phyloP scores from a whole-genome alignment of 2,329 filamentous ascomycete species.

The Ilyonectria destructans region DNA sequence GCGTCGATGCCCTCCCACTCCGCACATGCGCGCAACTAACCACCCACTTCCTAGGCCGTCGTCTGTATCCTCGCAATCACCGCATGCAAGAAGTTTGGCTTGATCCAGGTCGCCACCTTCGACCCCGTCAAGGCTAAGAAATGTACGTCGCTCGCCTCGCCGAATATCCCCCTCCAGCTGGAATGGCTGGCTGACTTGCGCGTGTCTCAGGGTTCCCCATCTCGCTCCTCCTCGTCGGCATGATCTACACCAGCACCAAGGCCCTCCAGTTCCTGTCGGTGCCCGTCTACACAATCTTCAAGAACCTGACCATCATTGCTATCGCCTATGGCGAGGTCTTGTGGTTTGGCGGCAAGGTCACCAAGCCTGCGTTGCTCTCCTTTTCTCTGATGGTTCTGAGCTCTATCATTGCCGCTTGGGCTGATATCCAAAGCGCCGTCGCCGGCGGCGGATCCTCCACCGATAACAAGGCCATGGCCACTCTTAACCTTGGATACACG shows the following conservation, averaged over 20 bases:
- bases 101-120: conserved; percentile 89
- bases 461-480: conserved; percentile 84
- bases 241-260: conserved; percentile 99
- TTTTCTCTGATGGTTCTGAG: conserved; percentile 98
- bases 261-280: conserved; percentile 97
- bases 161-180: neutral
- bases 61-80: conserved; percentile 92
- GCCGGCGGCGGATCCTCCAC: conserved; percentile 73
- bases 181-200: neutral
- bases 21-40: conserved; percentile 54
- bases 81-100: conserved; percentile 82
- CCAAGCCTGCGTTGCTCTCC: conserved; percentile 84
- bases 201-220: conserved; percentile 89
- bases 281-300: conserved; percentile 99
- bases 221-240: conserved; percentile 94
- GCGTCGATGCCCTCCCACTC: conserved; percentile 3
- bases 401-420: conserved; percentile 96
- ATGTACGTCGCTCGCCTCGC: conserved; percentile 73
- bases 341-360: conserved; percentile 97
- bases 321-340: conserved; percentile 99
- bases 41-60: conserved; percentile 69
- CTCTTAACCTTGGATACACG: conserved; percentile 93
- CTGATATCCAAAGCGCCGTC: conserved; percentile 91
- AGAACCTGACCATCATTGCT: conserved; percentile 98
- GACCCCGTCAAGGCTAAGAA: conserved; percentile 91